phyloP scores from a whole-genome alignment of 2,329 filamentous ascomycete species.

The Didymella exigua region DNA sequence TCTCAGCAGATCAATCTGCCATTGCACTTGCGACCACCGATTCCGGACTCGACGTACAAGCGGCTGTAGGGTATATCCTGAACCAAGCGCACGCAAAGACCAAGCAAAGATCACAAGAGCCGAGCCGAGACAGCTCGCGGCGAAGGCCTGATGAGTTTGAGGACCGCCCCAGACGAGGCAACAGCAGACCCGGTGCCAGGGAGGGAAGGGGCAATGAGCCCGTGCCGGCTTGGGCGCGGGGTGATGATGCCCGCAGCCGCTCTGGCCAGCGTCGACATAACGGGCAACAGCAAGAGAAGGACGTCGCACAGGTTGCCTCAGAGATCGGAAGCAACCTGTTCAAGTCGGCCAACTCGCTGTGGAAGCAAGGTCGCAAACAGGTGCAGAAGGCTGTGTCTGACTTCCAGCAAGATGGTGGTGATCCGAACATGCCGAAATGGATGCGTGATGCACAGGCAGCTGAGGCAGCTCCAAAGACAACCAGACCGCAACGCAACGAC shows the following conservation, averaged over 20 bases:
- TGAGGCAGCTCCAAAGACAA: slow-evolving; percentile 31
- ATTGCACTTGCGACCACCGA: slow-evolving; percentile 81
- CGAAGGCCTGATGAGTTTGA: slow-evolving; percentile 33
- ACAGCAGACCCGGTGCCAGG: slow-evolving; percentile 37
- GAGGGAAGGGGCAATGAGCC: slow-evolving; percentile 41
- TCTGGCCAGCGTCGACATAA: slow-evolving; percentile 58
- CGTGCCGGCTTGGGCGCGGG: slow-evolving; percentile 68
- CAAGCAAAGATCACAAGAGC: slow-evolving; percentile 66
- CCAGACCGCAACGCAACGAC: slow-evolving; percentile 29
- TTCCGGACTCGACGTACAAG: slow-evolving; percentile 79
- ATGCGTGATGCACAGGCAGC: slow-evolving; percentile 74
- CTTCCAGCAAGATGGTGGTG: slow-evolving; percentile 70
- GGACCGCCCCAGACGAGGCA: slow-evolving; percentile 33
- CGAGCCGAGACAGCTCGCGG: slow-evolving; percentile 35
- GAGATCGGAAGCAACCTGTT: slow-evolving; percentile 83
- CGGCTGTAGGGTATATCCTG: slow-evolving; percentile 84
- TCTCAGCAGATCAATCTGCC: slow-evolving; percentile 81
- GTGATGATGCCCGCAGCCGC: slow-evolving; percentile 58
- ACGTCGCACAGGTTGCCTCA: slow-evolving; percentile 79
- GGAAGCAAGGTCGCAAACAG: slow-evolving; percentile 93
- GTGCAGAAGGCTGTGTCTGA: slow-evolving; percentile 91
- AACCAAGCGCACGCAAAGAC: slow-evolving; percentile 89
- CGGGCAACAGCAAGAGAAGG: slow-evolving; percentile 65
- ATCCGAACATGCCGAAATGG: slow-evolving; percentile 88
- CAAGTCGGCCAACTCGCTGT: slow-evolving; percentile 92